phyloP scores from a whole-genome alignment of 441 rosid species.

The Populus hybrid region DNA sequence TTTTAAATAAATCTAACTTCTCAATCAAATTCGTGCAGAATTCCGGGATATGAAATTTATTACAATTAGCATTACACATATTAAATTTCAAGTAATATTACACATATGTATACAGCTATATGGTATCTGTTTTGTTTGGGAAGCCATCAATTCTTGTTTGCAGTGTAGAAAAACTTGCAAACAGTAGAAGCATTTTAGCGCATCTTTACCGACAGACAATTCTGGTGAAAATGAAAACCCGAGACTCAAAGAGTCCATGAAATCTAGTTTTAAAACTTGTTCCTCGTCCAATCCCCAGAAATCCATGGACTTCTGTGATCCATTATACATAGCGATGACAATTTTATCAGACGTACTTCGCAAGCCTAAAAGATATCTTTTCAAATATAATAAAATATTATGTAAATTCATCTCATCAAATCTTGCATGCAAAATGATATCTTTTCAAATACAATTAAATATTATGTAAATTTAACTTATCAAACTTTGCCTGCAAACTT shows the following conservation, averaged over 20 bases:
- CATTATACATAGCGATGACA: background rate
- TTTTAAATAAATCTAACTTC: background rate
- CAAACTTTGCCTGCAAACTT: too few relatives aligned
- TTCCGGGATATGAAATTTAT: background rate
- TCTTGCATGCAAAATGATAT: background rate
- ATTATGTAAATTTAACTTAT: too few relatives aligned
- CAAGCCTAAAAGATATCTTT: background rate
- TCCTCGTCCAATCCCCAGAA: background rate
- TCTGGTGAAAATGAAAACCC: background rate
- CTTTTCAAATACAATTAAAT: too few relatives aligned
- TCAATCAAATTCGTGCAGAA: background rate
- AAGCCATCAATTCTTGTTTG: background rate
- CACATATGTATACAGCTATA: background rate
- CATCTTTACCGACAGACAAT: background rate
- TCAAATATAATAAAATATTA: background rate
- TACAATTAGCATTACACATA: too few relatives aligned
- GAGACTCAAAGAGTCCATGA: background rate
- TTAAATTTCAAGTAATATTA: too few relatives aligned
- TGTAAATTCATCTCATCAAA: background rate
- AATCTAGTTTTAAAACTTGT: background rate
- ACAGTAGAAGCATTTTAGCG: background rate
- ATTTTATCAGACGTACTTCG: background rate
- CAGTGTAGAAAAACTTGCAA: background rate
- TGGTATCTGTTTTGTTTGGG: background rate
- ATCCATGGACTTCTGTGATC: background rate